Evolutionary conservation across 208 protist species (phyloP).

Genomic region (Trypanosoma lewisi): DNA sequence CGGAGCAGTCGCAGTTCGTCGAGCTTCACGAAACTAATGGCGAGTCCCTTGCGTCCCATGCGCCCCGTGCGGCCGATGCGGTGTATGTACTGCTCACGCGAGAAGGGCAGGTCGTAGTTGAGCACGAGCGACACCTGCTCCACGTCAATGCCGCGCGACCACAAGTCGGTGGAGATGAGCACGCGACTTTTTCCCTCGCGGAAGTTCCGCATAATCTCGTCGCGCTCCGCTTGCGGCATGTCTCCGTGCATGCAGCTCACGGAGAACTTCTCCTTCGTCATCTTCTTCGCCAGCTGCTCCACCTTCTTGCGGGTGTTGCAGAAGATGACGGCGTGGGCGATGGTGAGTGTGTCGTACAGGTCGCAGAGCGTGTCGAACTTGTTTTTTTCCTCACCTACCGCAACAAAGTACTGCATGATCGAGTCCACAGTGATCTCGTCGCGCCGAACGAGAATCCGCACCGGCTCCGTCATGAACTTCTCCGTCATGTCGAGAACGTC

Average conservation of each 20-base stretch:
- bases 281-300: conserved; percentile 97
- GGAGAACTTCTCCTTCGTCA: conserved; percentile 95
- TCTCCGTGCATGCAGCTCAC: conserved; percentile 97
- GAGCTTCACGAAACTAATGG: conserved; percentile 98
- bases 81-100: conserved; percentile 93
- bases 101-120: conserved; percentile 98
- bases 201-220: conserved; percentile 98
- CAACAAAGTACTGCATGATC: conserved; percentile 98
- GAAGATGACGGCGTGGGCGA: conserved; percentile 99
- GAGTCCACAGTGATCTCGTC: conserved; percentile 99
- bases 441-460: conserved; percentile 98
- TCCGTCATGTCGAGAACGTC: conserved; percentile 95
- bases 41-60: conserved; percentile 97
- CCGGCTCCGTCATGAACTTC: conserved; percentile 98
- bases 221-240: conserved; percentile 97
- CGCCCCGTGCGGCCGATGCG: conserved; percentile 96
- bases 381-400: conserved; percentile 97
- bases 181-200: conserved; percentile 95
- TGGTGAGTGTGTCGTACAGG: conserved; percentile 98
- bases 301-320: conserved; percentile 99
- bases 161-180: conserved; percentile 99
- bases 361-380: conserved; percentile 99
- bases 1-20: conserved; percentile 91
- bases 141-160: conserved; percentile 96
- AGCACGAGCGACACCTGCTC: conserved; percentile 97